phyloP scores from a whole-genome alignment of 768 basidiomycete genomes.

The Pleurotus salmoneostramineus region DNA sequence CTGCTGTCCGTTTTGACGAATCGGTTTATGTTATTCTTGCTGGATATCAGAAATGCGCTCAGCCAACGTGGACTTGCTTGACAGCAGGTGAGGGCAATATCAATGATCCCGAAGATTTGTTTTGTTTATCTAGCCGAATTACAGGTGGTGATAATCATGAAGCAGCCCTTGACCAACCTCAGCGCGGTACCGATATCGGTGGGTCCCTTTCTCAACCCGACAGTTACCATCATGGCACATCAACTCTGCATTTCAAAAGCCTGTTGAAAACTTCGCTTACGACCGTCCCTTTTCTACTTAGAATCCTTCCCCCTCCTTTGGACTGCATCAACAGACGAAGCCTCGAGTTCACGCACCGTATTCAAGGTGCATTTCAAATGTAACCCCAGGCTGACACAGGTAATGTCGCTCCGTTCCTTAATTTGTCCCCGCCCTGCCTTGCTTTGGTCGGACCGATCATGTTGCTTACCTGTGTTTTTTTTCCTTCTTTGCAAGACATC shows the following conservation, averaged over 20 bases:
- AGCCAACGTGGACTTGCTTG: background rate
- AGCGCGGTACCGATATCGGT: background rate
- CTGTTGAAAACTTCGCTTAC: background rate
- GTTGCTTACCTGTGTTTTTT: background rate
- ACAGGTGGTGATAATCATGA: background rate
- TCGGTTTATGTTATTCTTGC: background rate
- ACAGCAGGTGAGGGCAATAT: background rate
- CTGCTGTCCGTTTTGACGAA: background rate
- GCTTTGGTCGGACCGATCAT: background rate
- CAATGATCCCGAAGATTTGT: background rate
- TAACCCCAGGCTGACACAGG: constrained; percentile 1
- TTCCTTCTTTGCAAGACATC: background rate
- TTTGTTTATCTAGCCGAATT: background rate
- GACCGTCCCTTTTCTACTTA: background rate
- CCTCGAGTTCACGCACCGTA: background rate
- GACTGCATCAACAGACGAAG: background rate
- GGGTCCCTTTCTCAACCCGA: background rate
- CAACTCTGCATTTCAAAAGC: background rate
- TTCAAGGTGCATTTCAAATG: constrained; percentile 4
- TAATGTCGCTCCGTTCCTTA: background rate
- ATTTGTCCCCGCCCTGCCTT: background rate
- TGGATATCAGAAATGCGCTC: background rate
- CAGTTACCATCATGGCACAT: background rate
- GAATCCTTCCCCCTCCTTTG: background rate
- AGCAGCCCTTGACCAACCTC: background rate